Base-by-base conservation (phyloP, 305 asterid species). In the Solanum chacoense region DNA sequence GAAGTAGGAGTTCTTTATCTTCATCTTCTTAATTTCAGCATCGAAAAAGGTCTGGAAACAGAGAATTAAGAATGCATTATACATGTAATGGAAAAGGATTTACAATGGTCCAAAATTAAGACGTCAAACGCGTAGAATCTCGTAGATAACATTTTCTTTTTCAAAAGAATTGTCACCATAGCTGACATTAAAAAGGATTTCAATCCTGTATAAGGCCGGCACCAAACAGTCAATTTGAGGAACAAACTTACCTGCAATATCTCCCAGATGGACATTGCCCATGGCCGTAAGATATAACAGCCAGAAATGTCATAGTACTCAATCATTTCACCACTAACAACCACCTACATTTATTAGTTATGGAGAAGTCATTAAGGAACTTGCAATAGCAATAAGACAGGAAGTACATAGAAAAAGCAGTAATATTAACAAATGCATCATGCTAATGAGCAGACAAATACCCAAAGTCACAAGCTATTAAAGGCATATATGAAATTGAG, bases 231-330 rank as follows among this genome's bases (percentile, higher is more conserved):
- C 10, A 73, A 42, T 45, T 69, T 16, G 8, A 74, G 29, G 69
- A 12, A 28, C 38, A 38, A n/a, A 91, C 98, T 93, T 93, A 97
- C 99, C 75, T 96, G 95, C 99, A 97, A 90, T 84, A 92, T 91
- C 94, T 96, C 99, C 99, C 99, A 97, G 84, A 96, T 94, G 67
- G 98, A 91, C 96, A 97, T 95, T 75, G 99, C 97, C 98, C 99
- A 96, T 81, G 99, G 99, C 12, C 99, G 95, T 88, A 97, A 91
- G 88, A 97, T 94, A 90, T 97, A 97, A 93, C 99, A 97, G 87
- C 99, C 99, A 88, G 98, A 95, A 84, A 97, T 97, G 93, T 97
- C 99, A 91, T 97, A 97, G 93, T 97, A 97, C 90, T 97, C 98
- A 28, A 96, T 96, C 97, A 96, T 93, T 90, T 96, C 99, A 71